Conservation (phyloP, 1,139 yeast species). For the Geotrichum histeridarum region DNA sequence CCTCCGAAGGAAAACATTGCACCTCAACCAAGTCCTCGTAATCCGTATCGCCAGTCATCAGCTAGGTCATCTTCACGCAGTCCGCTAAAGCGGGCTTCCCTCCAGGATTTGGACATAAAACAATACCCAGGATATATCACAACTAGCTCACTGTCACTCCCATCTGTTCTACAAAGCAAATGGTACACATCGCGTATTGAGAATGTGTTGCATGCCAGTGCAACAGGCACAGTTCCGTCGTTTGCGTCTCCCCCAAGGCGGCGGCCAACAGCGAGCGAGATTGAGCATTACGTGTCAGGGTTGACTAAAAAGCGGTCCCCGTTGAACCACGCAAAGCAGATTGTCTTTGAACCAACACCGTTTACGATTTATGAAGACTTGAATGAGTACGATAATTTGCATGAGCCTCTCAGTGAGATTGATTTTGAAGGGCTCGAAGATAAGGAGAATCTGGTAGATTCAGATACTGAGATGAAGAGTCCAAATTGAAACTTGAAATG, state of each 20-base stretch:
- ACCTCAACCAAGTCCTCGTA: neutral
- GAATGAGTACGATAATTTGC: neutral
- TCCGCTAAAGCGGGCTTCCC: no score
- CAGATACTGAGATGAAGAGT: no score
- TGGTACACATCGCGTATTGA: neutral
- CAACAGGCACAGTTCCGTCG: neutral
- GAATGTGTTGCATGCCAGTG: neutral
- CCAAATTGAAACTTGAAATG: no score
- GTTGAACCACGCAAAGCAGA: neutral
- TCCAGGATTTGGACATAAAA: neutral
- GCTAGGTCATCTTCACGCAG: no score
- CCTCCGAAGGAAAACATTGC: slow-evolving; percentile 2
- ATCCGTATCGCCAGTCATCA: neutral
- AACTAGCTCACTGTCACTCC: neutral
- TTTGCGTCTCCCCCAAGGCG: neutral
- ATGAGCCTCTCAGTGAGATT: neutral
- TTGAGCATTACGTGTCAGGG: neutral
- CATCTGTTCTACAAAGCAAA: neutral
- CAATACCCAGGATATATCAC: neutral
- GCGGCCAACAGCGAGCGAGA: neutral
- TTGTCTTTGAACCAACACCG: neutral
- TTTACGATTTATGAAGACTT: neutral
- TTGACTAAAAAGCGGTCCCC: neutral
- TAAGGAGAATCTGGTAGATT: neutral
- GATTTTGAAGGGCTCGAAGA: neutral